phyloP scores from a whole-genome alignment of 805 yeast species.

The Kluyveromyces aestuarii region DNA sequence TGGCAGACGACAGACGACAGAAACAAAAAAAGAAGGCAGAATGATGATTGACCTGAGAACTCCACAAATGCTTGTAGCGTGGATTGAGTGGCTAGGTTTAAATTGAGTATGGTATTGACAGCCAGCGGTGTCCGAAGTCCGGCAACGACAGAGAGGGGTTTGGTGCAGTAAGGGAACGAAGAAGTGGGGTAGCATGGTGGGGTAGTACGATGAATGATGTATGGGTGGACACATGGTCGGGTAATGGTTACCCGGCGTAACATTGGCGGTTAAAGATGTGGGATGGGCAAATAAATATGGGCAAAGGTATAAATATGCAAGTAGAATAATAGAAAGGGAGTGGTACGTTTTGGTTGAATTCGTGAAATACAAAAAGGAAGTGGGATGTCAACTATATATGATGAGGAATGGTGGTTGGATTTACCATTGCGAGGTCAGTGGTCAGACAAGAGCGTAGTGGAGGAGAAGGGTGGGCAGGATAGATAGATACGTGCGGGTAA shows the following conservation, averaged over 20 bases:
- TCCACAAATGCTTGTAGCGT: too few relatives aligned
- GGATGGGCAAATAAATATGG: background rate
- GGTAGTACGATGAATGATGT: background rate
- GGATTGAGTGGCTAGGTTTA: too few relatives aligned
- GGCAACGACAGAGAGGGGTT: background rate
- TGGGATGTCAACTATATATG: too few relatives aligned
- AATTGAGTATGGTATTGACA: too few relatives aligned
- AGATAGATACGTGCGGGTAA: background rate
- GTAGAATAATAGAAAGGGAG: background rate
- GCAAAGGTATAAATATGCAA: background rate
- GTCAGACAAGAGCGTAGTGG: too few relatives aligned
- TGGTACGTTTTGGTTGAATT: background rate
- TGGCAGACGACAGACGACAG: too few relatives aligned
- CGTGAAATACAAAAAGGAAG: too few relatives aligned
- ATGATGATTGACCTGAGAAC: too few relatives aligned
- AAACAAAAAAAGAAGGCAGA: too few relatives aligned
- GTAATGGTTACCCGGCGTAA: background rate
- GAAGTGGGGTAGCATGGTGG: background rate
- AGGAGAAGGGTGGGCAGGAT: background rate
- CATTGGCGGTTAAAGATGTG: background rate
- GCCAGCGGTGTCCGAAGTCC: background rate
- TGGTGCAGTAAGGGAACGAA: background rate
- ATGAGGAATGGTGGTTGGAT: too few relatives aligned
- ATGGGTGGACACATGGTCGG: background rate
- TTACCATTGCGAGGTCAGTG: too few relatives aligned